phyloP scores from a whole-genome alignment of 257 asterid species.

The Cynanchum wilfordii region DNA sequence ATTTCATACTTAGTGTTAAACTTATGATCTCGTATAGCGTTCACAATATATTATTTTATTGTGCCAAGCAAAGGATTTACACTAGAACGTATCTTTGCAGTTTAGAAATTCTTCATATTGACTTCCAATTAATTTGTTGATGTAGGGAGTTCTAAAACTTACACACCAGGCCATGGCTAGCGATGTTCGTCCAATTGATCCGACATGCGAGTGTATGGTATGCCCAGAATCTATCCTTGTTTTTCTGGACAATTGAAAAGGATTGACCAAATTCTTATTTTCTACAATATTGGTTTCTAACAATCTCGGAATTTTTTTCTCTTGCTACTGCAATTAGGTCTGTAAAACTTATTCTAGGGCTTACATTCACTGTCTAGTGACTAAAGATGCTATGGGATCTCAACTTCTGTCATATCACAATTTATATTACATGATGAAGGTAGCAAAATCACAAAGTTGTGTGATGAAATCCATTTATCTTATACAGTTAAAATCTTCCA shows the following conservation, averaged over 20 bases:
- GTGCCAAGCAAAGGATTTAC: too few relatives aligned
- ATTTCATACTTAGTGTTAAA: too few relatives aligned
- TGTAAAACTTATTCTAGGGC: constrained; percentile 88
- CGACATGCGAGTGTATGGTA: constrained; percentile 87
- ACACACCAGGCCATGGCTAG: constrained; percentile 77
- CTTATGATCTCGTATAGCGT: too few relatives aligned
- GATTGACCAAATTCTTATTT: not conserved
- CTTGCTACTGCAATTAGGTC: constrained; percentile 48
- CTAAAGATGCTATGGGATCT: constrained; percentile 99
- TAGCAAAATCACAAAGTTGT: constrained; percentile 14
- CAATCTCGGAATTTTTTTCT: not conserved
- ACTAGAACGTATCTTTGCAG: too few relatives aligned
- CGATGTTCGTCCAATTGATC: constrained; percentile 78
- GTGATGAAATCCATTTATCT: not conserved
- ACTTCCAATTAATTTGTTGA: constrained; percentile 9
- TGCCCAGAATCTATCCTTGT: constrained; percentile 11
- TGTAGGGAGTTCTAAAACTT: constrained; percentile 88
- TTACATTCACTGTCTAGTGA: constrained; percentile 85
- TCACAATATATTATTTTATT: too few relatives aligned
- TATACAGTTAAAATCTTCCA: not conserved
- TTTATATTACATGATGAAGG: constrained; percentile 89
- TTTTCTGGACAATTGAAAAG: not conserved
- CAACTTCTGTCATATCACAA: constrained; percentile 92
- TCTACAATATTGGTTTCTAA: constrained; percentile 3
- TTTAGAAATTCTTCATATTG: too few relatives aligned